phyloP scores from a whole-genome alignment of 306 rosid genomes.

The Coriaria nepalensis region DNA sequence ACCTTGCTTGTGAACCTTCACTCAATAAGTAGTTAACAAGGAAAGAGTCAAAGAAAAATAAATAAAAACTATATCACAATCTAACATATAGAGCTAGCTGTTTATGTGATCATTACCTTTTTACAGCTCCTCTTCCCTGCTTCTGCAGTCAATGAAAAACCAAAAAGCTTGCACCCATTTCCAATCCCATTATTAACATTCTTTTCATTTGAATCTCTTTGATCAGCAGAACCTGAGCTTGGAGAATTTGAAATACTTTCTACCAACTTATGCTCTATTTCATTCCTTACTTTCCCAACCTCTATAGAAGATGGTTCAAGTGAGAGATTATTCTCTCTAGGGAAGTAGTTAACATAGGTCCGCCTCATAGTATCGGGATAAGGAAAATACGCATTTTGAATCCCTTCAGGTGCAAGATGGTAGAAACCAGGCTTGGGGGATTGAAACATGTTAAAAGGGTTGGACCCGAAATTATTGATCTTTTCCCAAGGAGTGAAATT shows the following conservation, averaged over 20 bases:
- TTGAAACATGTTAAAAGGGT: constrained; percentile 43
- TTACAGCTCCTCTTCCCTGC: constrained; percentile 78
- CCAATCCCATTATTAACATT: constrained; percentile 26
- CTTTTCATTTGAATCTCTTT: constrained; percentile 46
- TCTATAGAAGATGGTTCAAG: constrained; percentile 31
- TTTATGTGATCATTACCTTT: constrained; percentile 58
- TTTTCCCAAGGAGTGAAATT: constrained; percentile 59
- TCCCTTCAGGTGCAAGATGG: constrained; percentile 35
- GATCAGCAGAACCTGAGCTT: constrained; percentile 22
- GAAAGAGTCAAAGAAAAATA: constrained; percentile 38
- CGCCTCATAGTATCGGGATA: constrained; percentile 31
- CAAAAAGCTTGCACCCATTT: constrained; percentile 62
- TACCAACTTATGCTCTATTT: constrained; percentile 40
- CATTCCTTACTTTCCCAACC: constrained; percentile 32
- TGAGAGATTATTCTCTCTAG: constrained; percentile 28
- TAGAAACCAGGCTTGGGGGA: constrained; percentile 39
- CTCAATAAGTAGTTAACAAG: constrained; percentile 34
- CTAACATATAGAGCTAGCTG: too few relatives aligned
- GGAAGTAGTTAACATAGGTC: constrained; percentile 34
- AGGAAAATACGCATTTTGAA: constrained; percentile 47
- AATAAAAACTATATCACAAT: constrained; percentile 25
- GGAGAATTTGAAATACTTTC: constrained; percentile 34
- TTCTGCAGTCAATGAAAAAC: constrained; percentile 66
- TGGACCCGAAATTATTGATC: constrained; percentile 26
- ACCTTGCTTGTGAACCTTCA: constrained; percentile 99